A percentile compares a stretch with the other conserved stretches of the same genome.
These are phyloP conservation scores for Globisporangium camurandrum DNA, from an alignment of 352 stramenopile species.

Conservation along the genomic window DNA sequence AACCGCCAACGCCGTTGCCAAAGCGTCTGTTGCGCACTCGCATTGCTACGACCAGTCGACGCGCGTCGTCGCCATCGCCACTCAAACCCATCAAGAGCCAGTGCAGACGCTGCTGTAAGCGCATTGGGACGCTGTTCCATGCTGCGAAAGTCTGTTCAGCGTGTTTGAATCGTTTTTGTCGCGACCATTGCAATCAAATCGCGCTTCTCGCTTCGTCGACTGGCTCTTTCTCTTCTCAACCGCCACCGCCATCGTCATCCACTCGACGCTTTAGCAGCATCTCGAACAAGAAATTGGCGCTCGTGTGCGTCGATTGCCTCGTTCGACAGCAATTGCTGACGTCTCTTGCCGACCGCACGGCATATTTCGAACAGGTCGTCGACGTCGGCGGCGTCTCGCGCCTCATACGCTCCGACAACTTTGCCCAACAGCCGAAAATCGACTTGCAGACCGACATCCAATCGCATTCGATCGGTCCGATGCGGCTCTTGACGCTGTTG, in stretches of 20 bases:
- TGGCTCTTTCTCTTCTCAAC: too few relatives aligned
- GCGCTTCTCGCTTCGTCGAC: slow-evolving; percentile 18
- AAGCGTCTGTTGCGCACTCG: not conserved
- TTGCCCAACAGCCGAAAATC: slow-evolving; percentile 36
- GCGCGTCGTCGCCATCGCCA: slow-evolving; percentile 11
- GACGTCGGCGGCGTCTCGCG: slow-evolving; percentile 39
- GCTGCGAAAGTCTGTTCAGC: slow-evolving; percentile 42
- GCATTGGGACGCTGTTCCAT: slow-evolving; percentile 29
- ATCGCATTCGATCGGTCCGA: slow-evolving; percentile 27
- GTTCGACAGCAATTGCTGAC: slow-evolving; percentile 43
- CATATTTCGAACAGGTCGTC: slow-evolving; percentile 24
- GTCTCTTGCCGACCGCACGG: slow-evolving; percentile 16
- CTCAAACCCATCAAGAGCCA: slow-evolving; percentile 19
- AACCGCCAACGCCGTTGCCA: not conserved
- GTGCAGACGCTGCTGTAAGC: slow-evolving; percentile 35
- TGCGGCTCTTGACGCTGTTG: slow-evolving; percentile 51
- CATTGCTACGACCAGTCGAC: not conserved
- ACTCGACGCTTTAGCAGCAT: slow-evolving; percentile 5
- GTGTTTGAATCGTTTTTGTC: slow-evolving; percentile 40
- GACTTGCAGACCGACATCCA: slow-evolving; percentile 35
- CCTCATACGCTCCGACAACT: slow-evolving; percentile 47
- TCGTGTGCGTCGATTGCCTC: slow-evolving; percentile 37
- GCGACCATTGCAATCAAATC: slow-evolving; percentile 33
- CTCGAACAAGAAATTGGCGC: slow-evolving; percentile 13
- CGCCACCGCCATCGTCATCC: slow-evolving; percentile 4